Evolutionary conservation across 1,284 basidiomycete genomes (phyloP).

Genomic region (Tilletia walkeri): DNA sequence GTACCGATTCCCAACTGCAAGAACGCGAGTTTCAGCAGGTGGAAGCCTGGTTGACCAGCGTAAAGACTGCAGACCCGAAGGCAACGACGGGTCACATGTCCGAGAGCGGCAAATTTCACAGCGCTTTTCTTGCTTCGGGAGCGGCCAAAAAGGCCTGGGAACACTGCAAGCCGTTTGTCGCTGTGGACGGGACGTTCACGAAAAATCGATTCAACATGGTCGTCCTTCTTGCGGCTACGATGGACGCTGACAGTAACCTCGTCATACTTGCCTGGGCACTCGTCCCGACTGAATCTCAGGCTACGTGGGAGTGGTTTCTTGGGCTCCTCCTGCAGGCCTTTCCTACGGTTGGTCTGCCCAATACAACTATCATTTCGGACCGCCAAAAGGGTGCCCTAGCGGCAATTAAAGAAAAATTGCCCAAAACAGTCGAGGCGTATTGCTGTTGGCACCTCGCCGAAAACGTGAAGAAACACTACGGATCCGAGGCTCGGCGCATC

Average conservation of each 20-base stretch:
- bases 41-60: too few species aligned
- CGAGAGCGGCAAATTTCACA: neutral
- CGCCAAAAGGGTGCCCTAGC: neutral
- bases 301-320: neutral
- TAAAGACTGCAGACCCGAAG: too few species aligned
- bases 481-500: neutral
- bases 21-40: too few species aligned
- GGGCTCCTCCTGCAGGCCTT: neutral
- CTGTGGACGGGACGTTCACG: neutral
- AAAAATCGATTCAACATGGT: neutral
- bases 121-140: neutral
- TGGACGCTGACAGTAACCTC: neutral
- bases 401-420: neutral
- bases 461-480: neutral
- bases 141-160: neutral
- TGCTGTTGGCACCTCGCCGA: neutral
- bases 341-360: neutral
- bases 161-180: neutral
- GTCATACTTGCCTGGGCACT: neutral
- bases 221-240: neutral
- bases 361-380: neutral
- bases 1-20: too few species aligned
- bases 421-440: neutral
- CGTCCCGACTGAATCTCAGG: neutral
- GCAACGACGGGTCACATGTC: too few species aligned